Conservation (phyloP, 768 basidiomycete species). For the Boletus sp. region DNA sequence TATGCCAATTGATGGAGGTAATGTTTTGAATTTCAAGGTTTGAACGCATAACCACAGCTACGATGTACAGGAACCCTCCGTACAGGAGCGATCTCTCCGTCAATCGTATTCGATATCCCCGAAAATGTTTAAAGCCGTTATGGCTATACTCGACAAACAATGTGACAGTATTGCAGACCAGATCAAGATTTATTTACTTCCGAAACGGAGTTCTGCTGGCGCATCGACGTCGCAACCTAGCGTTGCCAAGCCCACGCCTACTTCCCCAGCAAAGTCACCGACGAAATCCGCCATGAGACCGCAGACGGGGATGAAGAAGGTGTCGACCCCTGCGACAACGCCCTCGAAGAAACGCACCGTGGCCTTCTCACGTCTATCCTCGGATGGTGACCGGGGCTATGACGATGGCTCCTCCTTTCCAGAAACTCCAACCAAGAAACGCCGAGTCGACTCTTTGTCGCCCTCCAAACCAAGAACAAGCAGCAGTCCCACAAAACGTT, state of each 20-base stretch:
- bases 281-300: slow-evolving; percentile 19
- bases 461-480: slow-evolving; percentile 13
- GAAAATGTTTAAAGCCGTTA: slow-evolving; percentile 19
- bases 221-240: not conserved
- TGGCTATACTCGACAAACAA: slow-evolving; percentile 20
- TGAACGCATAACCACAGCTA: not conserved
- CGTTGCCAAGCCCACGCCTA: not conserved
- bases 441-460: slow-evolving; percentile 26
- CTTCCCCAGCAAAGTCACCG: slow-evolving; percentile 20
- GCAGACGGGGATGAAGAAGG: not conserved
- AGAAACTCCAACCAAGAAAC: slow-evolving; percentile 43
- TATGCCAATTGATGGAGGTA: slow-evolving; percentile 40
- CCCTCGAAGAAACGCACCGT: slow-evolving; percentile 34
- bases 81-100: slow-evolving; percentile 21
- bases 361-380: slow-evolving; percentile 9
- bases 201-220: not conserved
- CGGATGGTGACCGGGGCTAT: slow-evolving; percentile 18
- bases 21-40: not conserved
- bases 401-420: slow-evolving; percentile 33
- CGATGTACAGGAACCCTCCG: slow-evolving; percentile 16
- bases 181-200: slow-evolving; percentile 15
- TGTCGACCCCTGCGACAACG: slow-evolving; percentile 3
- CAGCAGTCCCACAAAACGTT: slow-evolving; percentile 9
- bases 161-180: slow-evolving; percentile 26
- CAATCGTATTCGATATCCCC: slow-evolving; percentile 13